Evolutionary conservation across 2,329 filamentous ascomycete genomes (phyloP), one percentile per base, ranked within the genome.

Genomic region (Beauveria bassiana): DNA sequence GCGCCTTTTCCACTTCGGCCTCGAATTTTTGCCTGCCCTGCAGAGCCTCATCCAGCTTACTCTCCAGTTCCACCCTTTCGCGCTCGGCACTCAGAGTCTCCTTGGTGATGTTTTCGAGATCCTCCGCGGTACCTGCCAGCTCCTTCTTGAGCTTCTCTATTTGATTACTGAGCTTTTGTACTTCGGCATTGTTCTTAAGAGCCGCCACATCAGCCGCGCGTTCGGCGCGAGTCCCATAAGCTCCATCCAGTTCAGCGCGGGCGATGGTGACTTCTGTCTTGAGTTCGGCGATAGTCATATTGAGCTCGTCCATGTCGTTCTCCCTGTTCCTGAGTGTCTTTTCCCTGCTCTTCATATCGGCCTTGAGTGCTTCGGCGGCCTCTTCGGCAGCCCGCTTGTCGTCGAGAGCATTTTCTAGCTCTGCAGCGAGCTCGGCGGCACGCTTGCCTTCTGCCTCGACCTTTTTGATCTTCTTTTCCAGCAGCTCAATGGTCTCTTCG

Each of bases 241-340:
- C 83, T 61, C 82, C 82, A 65, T 86, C 84, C 34, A 86, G 78
- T 71, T 86, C 84, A 20, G 84, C 84, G 68, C 82, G 81, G 56
- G 82, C 81, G 67, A 86, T 79, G 51, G 83, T 84, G 63, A 84
- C 75, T 67, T 86, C 83, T 59, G 82, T 85, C 77, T 86, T 86
- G 69, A 83, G 77, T 72, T 85, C 82, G 40, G 81, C 79, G 60
- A 85, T 70, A 68, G 78, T 77, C 68, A 78, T 74, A 70, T 81
- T 81, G 59, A 82, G 73, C 60, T 74, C 72, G 56, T 83, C 80
- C 42, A 82, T 68, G 64, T 83, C 79, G 52, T 77, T 74, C 59
- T 83, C 79, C 72, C 79, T 81, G 64, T 75, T 74, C 67, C 77
- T 77, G 65, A 74, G 70, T 42, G 78, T 73, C 64, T 78, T 77